These are phyloP conservation scores for Heterobasidion parviporum DNA, from an alignment of 1,284 basidiomycete species.

Conservation along the genomic window DNA sequence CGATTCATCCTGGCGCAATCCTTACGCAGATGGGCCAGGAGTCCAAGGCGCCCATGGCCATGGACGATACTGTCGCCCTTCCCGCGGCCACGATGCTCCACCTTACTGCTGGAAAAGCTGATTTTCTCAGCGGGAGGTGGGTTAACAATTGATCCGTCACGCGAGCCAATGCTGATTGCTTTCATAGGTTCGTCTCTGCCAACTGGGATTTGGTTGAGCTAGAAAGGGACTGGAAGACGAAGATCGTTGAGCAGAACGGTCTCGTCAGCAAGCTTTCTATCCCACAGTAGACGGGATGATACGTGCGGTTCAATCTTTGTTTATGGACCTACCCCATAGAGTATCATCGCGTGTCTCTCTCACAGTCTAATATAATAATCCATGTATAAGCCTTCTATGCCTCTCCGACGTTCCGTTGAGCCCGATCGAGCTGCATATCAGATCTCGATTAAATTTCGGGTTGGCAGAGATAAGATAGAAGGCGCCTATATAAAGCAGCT, in stretches of 20 bases:
- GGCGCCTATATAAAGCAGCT: too few relatives aligned
- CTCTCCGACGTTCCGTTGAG: too few relatives aligned
- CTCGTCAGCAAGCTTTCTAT: neutral
- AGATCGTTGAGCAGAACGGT: neutral
- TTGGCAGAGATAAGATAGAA: too few relatives aligned
- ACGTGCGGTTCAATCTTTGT: neutral
- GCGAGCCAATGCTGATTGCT: neutral
- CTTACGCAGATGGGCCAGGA: neutral
- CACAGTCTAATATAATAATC: neutral
- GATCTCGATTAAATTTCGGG: too few relatives aligned
- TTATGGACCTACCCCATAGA: neutral
- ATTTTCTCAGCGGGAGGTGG: constrained; percentile 2
- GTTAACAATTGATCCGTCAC: neutral
- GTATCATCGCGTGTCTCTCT: neutral
- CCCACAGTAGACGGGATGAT: neutral
- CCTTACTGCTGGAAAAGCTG: neutral
- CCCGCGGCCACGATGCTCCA: neutral
- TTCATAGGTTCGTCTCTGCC: neutral
- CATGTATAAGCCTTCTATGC: too few relatives aligned
- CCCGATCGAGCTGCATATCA: neutral
- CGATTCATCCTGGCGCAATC: constrained; percentile 10
- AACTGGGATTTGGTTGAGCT: constrained; percentile 1
- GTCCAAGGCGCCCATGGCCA: neutral
- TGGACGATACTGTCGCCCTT: neutral
- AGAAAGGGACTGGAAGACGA: neutral